Conservation (phyloP, 73 alveolate species). For the Paramecium sexaurelia region DNA sequence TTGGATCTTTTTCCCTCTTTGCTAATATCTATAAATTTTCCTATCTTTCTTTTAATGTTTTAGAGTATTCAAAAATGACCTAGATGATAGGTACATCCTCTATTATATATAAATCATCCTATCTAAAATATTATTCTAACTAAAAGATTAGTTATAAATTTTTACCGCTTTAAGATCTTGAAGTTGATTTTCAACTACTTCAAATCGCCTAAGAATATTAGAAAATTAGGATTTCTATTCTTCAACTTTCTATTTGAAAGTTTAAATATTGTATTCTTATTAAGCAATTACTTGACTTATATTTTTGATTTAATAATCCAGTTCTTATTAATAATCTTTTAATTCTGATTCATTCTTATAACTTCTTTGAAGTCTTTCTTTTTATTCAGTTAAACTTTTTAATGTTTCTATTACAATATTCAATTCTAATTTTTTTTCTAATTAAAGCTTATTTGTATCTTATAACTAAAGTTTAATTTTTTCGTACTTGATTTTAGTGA, state of each 20-base stretch:
- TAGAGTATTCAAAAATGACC: neutral
- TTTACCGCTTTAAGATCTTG: neutral
- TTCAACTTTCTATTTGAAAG: neutral
- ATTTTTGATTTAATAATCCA: neutral
- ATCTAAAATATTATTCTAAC: neutral
- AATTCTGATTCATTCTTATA: constrained; percentile 3
- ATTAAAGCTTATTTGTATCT: neutral
- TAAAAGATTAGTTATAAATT: neutral
- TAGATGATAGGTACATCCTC: neutral
- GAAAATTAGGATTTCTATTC: neutral
- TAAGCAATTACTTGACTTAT: neutral
- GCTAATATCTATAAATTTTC: neutral
- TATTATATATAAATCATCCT: neutral
- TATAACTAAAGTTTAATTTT: neutral
- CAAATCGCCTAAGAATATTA: neutral
- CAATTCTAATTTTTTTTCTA: neutral
- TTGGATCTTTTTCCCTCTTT: neutral
- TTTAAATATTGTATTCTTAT: neutral
- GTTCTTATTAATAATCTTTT: neutral
- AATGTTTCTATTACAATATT: neutral
- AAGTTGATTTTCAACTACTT: neutral
- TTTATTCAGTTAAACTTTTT: neutral
- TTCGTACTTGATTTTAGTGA: neutral
- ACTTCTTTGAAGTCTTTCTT: neutral
- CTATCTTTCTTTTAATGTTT: neutral